Percentiles rank a stretch among this genome's conserved stretches.
Conservation (phyloP, 257 asterid species). For the Striga asiatica region DNA sequence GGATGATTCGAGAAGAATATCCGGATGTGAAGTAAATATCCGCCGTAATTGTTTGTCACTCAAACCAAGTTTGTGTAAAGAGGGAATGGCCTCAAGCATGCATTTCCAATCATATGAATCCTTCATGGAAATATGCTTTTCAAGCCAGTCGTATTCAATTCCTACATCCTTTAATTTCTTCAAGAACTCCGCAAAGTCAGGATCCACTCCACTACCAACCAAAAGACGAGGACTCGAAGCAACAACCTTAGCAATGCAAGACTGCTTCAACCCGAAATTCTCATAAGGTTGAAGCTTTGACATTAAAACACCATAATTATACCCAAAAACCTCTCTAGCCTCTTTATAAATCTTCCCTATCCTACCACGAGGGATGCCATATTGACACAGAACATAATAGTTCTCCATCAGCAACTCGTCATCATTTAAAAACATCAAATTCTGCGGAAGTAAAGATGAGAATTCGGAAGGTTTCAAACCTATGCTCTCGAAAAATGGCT, state of each 20-base stretch:
- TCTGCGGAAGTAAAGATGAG: constrained; percentile 32
- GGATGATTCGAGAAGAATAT: constrained; percentile 38
- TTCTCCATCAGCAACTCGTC: constrained; percentile 47
- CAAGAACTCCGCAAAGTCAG: constrained; percentile 29
- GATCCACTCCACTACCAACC: constrained; percentile 19
- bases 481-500: constrained; percentile 68
- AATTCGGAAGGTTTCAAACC: constrained; percentile 47
- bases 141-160: constrained; percentile 33
- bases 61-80: constrained; percentile 32
- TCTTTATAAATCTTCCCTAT: constrained; percentile 47
- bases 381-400: constrained; percentile 46
- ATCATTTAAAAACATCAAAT: constrained; percentile 53
- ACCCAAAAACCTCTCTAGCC: constrained; percentile 44
- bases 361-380: constrained; percentile 41
- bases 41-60: constrained; percentile 27
- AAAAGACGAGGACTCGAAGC: constrained; percentile 46
- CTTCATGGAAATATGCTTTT: constrained; percentile 27
- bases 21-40: constrained; percentile 29
- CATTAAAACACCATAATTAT: constrained; percentile 27
- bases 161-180: constrained; percentile 30
- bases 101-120: constrained; percentile 36
- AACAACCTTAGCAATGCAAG: constrained; percentile 37
- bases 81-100: constrained; percentile 28
- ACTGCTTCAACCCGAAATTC: constrained; percentile 36
- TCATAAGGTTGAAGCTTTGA: constrained; percentile 35